Base-by-base conservation (phyloP, 2,329 filamentous ascomycete species). In the Albifimbria verrucaria region DNA sequence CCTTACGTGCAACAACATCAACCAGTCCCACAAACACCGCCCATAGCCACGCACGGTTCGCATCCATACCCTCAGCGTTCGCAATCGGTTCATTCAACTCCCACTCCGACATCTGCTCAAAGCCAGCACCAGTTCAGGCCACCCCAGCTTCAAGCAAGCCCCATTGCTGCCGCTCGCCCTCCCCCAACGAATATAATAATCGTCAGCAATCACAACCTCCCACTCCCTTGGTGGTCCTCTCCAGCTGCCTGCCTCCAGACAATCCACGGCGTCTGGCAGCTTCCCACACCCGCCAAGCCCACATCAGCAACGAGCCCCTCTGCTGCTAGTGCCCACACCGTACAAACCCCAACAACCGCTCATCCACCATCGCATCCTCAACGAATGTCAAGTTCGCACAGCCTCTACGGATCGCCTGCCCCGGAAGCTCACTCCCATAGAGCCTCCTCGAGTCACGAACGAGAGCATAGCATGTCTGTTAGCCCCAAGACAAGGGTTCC, bases 401-500 rank as follows among this genome's bases (percentile, higher is more conserved):
- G 70, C 57, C 66, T 71, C 48, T 77, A 79, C 68, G 78, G 79
- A 49, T 71, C 72, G 32, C 65, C 70, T 18, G 62, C 64, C 20
- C 62, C 67, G 39, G 74, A 77, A 56, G 67, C 71, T 43, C 75
- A 76, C 18, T n/a, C 15, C 57, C 74, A 74, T 68, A 70, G 81
- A 65, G 77, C 78, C 43, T 74, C 78, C 53, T 79, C 80, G 43
- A 77, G 78, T 48, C 78, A 78, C 57, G 87, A 90, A 52, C 81
- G 87, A 62, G 88, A 89, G 56, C 77, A 81, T 48, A 90, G 86
- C 66, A 69, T 88, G 50, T 92, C 88, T 64, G 83, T 93, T 49
- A 93, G 89, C 66, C 90, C 90, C 25, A 92, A 90, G 72, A 91
- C 89, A 32, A 78, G 81, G 57, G 73, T 86, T 17, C 73, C 78